Conservation (phyloP, 257 asterid species). For the Scutellaria baicalensis region DNA sequence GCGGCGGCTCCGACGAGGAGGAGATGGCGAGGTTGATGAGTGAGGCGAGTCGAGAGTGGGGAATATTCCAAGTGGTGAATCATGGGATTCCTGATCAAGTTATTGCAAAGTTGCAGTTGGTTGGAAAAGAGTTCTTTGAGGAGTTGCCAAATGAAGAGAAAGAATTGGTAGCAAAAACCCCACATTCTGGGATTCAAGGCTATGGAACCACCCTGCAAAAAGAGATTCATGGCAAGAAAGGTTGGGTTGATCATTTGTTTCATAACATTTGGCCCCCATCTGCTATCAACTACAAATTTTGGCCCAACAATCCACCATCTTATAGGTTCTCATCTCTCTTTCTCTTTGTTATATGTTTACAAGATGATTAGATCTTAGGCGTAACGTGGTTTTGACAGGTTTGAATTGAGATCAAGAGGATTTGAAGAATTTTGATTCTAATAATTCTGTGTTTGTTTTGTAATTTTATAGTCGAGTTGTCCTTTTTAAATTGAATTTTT, state of each 20-base stretch:
- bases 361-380: too few relatives aligned
- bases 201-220: slow-evolving; percentile 59
- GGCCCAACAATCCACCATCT: slow-evolving; percentile 72
- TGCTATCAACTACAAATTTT: slow-evolving; percentile 38
- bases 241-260: slow-evolving; percentile 94
- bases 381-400: too few relatives aligned
- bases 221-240: slow-evolving; percentile 54
- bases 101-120: slow-evolving; percentile 33
- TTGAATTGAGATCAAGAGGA: too few relatives aligned
- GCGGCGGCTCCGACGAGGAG: slow-evolving; percentile 7
- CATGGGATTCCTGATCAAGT: slow-evolving; percentile 44
- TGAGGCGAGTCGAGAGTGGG: slow-evolving; percentile 52
- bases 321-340: slow-evolving; percentile 36
- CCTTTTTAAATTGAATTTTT: too few relatives aligned
- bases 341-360: too few relatives aligned
- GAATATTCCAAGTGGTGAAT: slow-evolving; percentile 56
- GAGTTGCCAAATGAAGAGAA: slow-evolving; percentile 41
- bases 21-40: slow-evolving; percentile 11
- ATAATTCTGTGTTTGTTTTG: too few relatives aligned
- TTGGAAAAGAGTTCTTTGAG: slow-evolving; percentile 48
- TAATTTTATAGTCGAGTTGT: too few relatives aligned
- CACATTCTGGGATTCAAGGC: slow-evolving; percentile 49
- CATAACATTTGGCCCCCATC: slow-evolving; percentile 67
- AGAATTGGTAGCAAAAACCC: slow-evolving; percentile 38
- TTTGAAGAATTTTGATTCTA: too few relatives aligned